phyloP scores from a whole-genome alignment of 2,329 filamentous ascomycete genomes.

The Metarhizium sp. region DNA sequence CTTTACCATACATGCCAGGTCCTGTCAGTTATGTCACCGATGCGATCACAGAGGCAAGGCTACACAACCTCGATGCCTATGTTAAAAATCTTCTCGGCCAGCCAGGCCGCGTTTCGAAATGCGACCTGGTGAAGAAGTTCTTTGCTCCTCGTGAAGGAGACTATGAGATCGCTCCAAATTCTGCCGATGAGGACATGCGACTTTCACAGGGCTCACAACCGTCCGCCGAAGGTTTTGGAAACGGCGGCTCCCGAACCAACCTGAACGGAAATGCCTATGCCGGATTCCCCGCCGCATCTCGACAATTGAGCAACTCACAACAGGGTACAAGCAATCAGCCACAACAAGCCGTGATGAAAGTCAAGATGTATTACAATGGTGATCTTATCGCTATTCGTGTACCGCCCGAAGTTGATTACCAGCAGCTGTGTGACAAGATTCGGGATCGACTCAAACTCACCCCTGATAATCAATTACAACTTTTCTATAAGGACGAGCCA shows the following conservation, averaged over 20 bases:
- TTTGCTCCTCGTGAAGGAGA: conserved; percentile 86
- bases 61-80: conserved; percentile 90
- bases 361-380: conserved; percentile 90
- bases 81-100: conserved; percentile 84
- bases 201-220: conserved; percentile 61
- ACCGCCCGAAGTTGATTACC: conserved; percentile 67
- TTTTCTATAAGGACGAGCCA: conserved; percentile 80
- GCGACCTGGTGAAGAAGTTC: conserved; percentile 77
- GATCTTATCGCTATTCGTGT: conserved; percentile 90
- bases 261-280: conserved; percentile 47
- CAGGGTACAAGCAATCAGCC: conserved; percentile 10
- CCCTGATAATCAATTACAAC: conserved; percentile 57
- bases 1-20: conserved; percentile 93
- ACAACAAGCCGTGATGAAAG: conserved; percentile 59
- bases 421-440: conserved; percentile 74
- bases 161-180: conserved; percentile 77
- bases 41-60: conserved; percentile 84
- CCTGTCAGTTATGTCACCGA: conserved; percentile 98
- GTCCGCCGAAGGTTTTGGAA: conserved; percentile 55
- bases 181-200: conserved; percentile 68
- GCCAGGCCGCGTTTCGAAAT: conserved; percentile 74
- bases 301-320: conserved; percentile 34
- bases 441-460: conserved; percentile 71
- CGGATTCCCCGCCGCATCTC: conserved; percentile 42
- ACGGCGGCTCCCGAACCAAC: conserved; percentile 53